phyloP scores from a whole-genome alignment of 2,329 filamentous ascomycete genomes.

The Beauveria caledonica region DNA sequence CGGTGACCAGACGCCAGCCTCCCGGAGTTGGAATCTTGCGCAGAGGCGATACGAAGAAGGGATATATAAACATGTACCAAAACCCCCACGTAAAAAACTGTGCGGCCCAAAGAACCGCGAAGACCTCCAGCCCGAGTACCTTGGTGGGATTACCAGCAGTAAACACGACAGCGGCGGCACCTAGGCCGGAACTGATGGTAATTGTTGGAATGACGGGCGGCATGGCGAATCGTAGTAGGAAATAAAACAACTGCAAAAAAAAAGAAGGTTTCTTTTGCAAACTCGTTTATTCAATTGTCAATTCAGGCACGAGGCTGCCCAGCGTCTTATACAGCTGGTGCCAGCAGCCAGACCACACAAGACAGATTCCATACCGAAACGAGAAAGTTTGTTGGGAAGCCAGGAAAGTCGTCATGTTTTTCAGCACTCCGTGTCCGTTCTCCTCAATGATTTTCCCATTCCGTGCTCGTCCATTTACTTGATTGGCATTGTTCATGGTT shows the following conservation, averaged over 20 bases:
- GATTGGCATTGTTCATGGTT: too few relatives aligned
- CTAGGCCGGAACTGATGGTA: background rate
- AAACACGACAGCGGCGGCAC: background rate
- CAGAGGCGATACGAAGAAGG: background rate
- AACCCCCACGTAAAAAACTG: background rate
- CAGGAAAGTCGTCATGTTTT: too few relatives aligned
- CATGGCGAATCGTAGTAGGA: background rate
- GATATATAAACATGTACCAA: conserved; percentile 3
- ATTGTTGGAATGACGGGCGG: background rate
- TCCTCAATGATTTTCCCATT: too few relatives aligned
- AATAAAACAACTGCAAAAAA: accelerated
- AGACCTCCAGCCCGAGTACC: background rate
- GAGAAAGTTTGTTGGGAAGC: too few relatives aligned
- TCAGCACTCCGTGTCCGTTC: too few relatives aligned
- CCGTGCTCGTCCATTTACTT: too few relatives aligned
- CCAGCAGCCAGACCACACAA: too few relatives aligned
- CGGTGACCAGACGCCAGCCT: background rate
- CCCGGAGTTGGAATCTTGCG: background rate
- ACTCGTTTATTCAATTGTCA: too few relatives aligned
- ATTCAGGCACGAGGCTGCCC: background rate
- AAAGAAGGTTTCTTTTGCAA: too few relatives aligned
- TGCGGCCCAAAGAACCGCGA: background rate
- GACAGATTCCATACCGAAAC: too few relatives aligned
- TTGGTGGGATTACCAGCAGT: background rate
- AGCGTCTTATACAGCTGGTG: too few relatives aligned